phyloP scores from a whole-genome alignment of 2,329 filamentous ascomycete genomes.

The Torrubiella hemipterigena region DNA sequence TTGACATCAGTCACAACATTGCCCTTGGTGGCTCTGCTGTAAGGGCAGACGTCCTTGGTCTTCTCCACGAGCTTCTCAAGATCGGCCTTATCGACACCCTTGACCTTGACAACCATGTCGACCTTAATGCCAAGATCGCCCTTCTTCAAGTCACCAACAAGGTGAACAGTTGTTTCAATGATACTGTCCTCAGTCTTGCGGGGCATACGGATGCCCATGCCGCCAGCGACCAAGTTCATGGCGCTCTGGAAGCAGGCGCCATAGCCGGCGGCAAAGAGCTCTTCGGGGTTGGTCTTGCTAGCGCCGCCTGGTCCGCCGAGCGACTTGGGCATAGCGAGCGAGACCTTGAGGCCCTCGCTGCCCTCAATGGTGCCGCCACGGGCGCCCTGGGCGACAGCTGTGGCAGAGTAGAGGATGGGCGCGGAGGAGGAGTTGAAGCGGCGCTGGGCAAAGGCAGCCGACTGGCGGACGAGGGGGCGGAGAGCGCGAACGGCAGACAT shows the following conservation, averaged over 20 bases:
- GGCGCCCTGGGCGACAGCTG: slow-evolving; percentile 24
- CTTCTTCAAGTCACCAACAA: slow-evolving; percentile 30
- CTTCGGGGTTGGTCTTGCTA: slow-evolving; percentile 33
- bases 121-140: slow-evolving; percentile 31
- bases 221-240: slow-evolving; percentile 29
- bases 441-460: slow-evolving; percentile 8
- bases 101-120: slow-evolving; percentile 26
- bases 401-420: slow-evolving; percentile 23
- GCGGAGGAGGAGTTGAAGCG: slow-evolving; percentile 25
- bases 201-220: slow-evolving; percentile 27
- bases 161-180: slow-evolving; percentile 27
- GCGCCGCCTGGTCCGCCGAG: slow-evolving; percentile 24
- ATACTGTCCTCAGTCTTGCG: slow-evolving; percentile 20
- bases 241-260: slow-evolving; percentile 34
- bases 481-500: slow-evolving; percentile 4
- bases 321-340: slow-evolving; percentile 29
- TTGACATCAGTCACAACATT: slow-evolving; percentile 15
- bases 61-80: slow-evolving; percentile 14
- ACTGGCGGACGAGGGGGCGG: slow-evolving; percentile 3
- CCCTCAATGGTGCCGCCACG: slow-evolving; percentile 16
- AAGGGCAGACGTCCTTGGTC: slow-evolving; percentile 16
- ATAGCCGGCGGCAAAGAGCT: slow-evolving; percentile 34
- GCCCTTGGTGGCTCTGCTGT: slow-evolving; percentile 14
- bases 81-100: slow-evolving; percentile 13
- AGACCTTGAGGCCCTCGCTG: slow-evolving; percentile 15